These are phyloP conservation scores for Candida loeiensis DNA, from an alignment of 805 yeast genomes.

Conservation along the genomic window DNA sequence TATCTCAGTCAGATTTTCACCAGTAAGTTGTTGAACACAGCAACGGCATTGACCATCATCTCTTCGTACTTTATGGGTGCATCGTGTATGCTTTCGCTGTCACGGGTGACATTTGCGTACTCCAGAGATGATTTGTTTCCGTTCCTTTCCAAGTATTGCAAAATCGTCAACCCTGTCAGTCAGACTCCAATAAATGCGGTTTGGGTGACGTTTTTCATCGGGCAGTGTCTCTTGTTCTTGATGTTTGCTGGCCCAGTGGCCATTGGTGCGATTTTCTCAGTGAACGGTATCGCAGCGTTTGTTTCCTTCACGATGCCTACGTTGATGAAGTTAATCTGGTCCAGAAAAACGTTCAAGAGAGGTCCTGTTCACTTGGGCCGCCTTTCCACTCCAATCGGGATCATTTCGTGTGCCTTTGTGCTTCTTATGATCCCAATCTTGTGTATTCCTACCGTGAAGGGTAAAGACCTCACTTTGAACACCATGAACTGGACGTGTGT, in stretches of 20 bases:
- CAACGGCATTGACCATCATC: conserved; percentile 39
- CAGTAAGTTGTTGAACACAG: conserved; percentile 38
- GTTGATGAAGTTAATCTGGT: conserved; percentile 53
- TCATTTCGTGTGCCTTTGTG: conserved; percentile 47
- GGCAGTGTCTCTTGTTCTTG: conserved; percentile 52
- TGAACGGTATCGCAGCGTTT: conserved; percentile 67
- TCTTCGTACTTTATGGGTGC: conserved; percentile 49
- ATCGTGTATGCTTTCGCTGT: conserved; percentile 60
- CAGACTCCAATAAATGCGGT: conserved; percentile 65
- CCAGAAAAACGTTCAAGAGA: conserved; percentile 48
- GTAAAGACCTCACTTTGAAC: conserved; percentile 35
- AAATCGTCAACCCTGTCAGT: conserved; percentile 47
- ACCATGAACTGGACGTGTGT: conserved; percentile 56
- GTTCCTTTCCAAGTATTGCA: conserved; percentile 42
- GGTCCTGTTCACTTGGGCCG: conserved; percentile 69
- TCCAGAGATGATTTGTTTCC: conserved; percentile 70
- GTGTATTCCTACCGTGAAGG: conserved; percentile 48
- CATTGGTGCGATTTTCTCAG: conserved; percentile 67
- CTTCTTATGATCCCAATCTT: conserved; percentile 56
- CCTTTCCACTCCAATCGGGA: conserved; percentile 46
- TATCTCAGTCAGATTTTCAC: conserved; percentile 49
- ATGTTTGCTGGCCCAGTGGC: conserved; percentile 67
- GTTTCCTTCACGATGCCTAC: conserved; percentile 65
- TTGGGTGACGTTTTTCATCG: conserved; percentile 53
- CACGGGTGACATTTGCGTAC: conserved; percentile 66